These are phyloP conservation scores for Sporothrix curviconia DNA, from an alignment of 2,329 filamentous ascomycete species.

Conservation along the genomic window DNA sequence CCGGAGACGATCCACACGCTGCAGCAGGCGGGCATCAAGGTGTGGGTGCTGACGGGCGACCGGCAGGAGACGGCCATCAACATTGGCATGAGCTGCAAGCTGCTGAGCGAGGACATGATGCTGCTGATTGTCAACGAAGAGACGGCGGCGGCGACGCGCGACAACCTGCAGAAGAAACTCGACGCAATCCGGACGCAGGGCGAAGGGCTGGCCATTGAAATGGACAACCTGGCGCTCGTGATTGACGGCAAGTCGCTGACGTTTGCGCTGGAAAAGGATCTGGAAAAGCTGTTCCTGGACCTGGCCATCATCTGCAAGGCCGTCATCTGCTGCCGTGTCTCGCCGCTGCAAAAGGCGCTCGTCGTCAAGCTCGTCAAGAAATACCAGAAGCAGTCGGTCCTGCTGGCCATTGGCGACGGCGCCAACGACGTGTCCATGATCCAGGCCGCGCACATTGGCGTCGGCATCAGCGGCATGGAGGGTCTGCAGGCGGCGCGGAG, in stretches of 20 bases:
- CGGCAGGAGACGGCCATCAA: conserved; percentile 97
- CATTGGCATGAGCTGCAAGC: conserved; percentile 88
- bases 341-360: conserved; percentile 93
- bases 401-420: conserved; percentile 96
- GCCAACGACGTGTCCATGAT: conserved; percentile 99
- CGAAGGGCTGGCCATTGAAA: conserved; percentile 74
- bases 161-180: conserved; percentile 62
- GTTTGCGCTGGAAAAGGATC: conserved; percentile 66
- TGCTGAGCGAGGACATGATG: conserved; percentile 93
- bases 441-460: conserved; percentile 93
- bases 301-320: conserved; percentile 84
- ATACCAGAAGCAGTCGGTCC: conserved; percentile 87
- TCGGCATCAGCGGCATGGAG: conserved; percentile 97
- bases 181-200: conserved; percentile 83
- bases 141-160: too few relatives aligned
- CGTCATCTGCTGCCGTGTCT: conserved; percentile 93
- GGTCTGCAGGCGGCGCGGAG: conserved; percentile 90
- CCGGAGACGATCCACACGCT: conserved; percentile 92
- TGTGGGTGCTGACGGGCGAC: conserved; percentile 99
- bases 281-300: conserved; percentile 78
- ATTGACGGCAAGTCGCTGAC: conserved; percentile 90
- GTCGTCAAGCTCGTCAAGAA: conserved; percentile 84
- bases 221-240: too few relatives aligned
- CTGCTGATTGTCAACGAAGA: too few relatives aligned
- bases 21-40: conserved; percentile 95